Conservation (phyloP, 306 rosid species). For the Rubus parviflorus region DNA sequence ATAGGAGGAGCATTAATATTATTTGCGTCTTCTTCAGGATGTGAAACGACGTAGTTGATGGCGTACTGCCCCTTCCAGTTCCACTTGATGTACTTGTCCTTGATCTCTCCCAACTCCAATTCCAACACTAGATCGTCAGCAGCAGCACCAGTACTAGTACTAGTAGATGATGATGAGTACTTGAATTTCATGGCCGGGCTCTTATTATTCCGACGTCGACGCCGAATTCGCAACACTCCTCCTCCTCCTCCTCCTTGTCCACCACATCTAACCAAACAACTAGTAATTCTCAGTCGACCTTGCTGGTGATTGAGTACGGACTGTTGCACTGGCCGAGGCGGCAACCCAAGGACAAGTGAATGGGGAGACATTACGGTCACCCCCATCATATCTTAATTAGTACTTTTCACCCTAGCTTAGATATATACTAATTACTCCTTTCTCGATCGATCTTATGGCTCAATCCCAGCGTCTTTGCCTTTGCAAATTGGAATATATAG, state of each 20-base stretch:
- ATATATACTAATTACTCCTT: not conserved
- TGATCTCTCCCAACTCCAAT: constrained; percentile 51
- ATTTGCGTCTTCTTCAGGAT: not conserved
- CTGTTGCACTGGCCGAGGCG: constrained; percentile 8
- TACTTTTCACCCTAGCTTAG: not conserved
- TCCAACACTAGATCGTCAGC: constrained; percentile 19
- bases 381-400: constrained; percentile 2
- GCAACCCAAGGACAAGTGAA: constrained; percentile 17
- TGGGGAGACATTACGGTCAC: constrained; percentile 25
- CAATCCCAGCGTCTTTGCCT: not conserved
- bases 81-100: constrained; percentile 60
- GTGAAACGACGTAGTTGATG: constrained; percentile 65
- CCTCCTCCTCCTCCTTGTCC: not conserved
- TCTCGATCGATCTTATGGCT: not conserved
- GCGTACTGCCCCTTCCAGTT: constrained; percentile 70
- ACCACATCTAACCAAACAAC: constrained; percentile 1
- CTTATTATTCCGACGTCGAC: too few relatives aligned
- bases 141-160: constrained; percentile 26
- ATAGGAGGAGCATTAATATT: constrained; percentile 51
- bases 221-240: not conserved
- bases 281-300: not conserved
- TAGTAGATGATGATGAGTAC: constrained; percentile 11
- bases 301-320: not conserved
- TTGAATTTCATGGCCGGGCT: constrained; percentile 9
- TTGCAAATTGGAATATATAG: too few relatives aligned